These are phyloP conservation scores for Tuber calosporum DNA, from an alignment of 495 filamentous ascomycete species.

Conservation along the genomic window DNA sequence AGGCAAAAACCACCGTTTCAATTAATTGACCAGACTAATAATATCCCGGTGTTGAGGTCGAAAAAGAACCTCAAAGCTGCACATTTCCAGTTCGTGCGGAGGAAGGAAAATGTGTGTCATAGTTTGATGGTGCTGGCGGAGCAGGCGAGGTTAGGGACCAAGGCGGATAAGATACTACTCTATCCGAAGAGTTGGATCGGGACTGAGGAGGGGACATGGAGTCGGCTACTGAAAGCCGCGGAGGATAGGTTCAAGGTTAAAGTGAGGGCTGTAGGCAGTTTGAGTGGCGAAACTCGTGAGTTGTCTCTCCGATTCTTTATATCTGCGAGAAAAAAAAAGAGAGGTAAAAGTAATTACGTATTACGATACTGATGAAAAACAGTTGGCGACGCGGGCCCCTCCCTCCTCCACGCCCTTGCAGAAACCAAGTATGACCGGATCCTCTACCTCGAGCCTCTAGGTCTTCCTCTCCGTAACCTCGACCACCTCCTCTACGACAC, in stretches of 20 bases:
- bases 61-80: conserved; percentile 57
- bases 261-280: conserved; percentile 37
- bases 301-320: conserved; percentile 19
- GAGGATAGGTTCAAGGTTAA: conserved; percentile 56
- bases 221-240: conserved; percentile 55
- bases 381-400: conserved; percentile 41
- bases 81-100: conserved; percentile 66
- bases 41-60: conserved; percentile 22
- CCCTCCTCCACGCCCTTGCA: conserved; percentile 64
- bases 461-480: conserved; percentile 56
- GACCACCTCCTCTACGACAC: conserved; percentile 66
- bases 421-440: conserved; percentile 62
- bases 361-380: conserved; percentile 5
- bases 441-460: conserved; percentile 62
- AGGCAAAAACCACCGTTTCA: conserved; percentile 21
- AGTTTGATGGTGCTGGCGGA: conserved; percentile 67
- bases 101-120: conserved; percentile 64
- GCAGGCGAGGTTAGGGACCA: conserved; percentile 54
- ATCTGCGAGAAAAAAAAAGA: conserved; percentile 50
- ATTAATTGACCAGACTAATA: conserved; percentile 13
- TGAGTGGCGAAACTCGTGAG: conserved; percentile 12
- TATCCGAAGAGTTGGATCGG: conserved; percentile 55
- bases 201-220: conserved; percentile 43
- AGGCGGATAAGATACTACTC: conserved; percentile 60
- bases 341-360: conserved; percentile 41